Evolutionary conservation across 495 filamentous ascomycete species (phyloP).

Genomic region (Pseudevernia furfuracea): DNA sequence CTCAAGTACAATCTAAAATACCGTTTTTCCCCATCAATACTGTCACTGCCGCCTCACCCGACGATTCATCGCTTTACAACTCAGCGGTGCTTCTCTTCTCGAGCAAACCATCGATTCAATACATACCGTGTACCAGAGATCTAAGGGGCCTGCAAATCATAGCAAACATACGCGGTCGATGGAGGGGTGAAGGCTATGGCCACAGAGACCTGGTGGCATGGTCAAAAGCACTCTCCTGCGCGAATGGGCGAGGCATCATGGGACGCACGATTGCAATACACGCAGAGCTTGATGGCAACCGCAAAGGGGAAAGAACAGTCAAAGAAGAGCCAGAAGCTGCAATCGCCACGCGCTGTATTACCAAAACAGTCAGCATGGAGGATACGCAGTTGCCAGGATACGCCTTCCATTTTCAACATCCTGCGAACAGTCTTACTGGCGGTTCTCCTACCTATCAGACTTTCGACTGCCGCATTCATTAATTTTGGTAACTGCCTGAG

Average conservation of each 20-base stretch:
- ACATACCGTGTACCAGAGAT: not conserved
- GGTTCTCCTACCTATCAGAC: conserved; percentile 6
- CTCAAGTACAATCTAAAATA: not conserved
- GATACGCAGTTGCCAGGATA: conserved; percentile 1
- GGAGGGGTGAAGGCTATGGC: conserved; percentile 19
- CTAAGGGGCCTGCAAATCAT: conserved; percentile 1
- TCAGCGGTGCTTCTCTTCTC: conserved; percentile 7
- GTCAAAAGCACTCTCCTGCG: conserved; percentile 12
- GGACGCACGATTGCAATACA: not conserved
- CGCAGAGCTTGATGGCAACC: not conserved
- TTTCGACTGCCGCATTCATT: conserved; percentile 50
- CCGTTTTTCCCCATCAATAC: not conserved
- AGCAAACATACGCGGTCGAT: conserved; percentile 5
- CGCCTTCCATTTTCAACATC: not conserved
- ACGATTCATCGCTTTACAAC: conserved; percentile 10
- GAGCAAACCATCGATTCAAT: not conserved
- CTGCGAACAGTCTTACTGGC: conserved; percentile 2
- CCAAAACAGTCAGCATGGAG: conserved; percentile 1
- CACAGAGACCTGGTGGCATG: conserved; percentile 19
- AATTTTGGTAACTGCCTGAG: conserved; percentile 78
- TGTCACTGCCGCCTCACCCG: conserved; percentile 15
- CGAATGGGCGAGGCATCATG: conserved; percentile 13
- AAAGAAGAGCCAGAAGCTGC: not conserved
- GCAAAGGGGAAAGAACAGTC: not conserved
- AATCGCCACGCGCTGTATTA: not conserved